Conservation (phyloP, 345 rosid genomes). For the Aquilaria yunnanensis region DNA sequence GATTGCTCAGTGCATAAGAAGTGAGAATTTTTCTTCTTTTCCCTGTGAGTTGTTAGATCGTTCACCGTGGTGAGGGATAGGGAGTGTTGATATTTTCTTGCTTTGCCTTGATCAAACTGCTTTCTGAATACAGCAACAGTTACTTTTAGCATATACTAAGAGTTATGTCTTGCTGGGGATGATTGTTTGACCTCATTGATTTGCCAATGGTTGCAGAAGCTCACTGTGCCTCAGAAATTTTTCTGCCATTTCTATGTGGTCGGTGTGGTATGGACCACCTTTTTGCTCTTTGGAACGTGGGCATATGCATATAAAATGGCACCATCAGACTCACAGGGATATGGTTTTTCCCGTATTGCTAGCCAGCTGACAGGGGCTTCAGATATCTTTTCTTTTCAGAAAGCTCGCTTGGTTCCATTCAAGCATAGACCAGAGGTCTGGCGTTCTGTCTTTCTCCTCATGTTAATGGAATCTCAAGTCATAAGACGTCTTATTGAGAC, state of each 20-base stretch:
- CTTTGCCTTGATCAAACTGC: too few species aligned
- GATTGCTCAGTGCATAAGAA: too few species aligned
- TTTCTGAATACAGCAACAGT: too few species aligned
- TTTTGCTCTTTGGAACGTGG: slow-evolving; percentile 55
- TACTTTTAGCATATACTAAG: too few species aligned
- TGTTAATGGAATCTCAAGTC: slow-evolving; percentile 67
- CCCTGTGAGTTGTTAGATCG: too few species aligned
- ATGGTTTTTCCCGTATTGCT: slow-evolving; percentile 29
- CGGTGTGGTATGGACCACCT: slow-evolving; percentile 60
- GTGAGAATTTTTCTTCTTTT: too few species aligned
- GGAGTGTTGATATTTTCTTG: too few species aligned
- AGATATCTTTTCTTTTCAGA: slow-evolving; percentile 34
- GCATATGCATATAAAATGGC: slow-evolving; percentile 41
- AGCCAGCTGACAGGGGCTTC: slow-evolving; percentile 50
- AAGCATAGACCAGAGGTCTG: slow-evolving; percentile 39
- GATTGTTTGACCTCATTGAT: not conserved
- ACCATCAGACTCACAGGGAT: slow-evolving; percentile 31
- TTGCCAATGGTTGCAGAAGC: slow-evolving; percentile 36
- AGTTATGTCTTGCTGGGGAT: not conserved
- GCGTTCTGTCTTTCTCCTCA: slow-evolving; percentile 53
- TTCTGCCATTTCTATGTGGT: slow-evolving; percentile 62
- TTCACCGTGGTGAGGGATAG: too few species aligned
- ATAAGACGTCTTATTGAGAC: slow-evolving; percentile 62
- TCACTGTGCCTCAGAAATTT: slow-evolving; percentile 63
- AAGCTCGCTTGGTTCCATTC: slow-evolving; percentile 26